phyloP scores from a whole-genome alignment of 2,329 filamentous ascomycete genomes.

The Colletotrichum scovillei region DNA sequence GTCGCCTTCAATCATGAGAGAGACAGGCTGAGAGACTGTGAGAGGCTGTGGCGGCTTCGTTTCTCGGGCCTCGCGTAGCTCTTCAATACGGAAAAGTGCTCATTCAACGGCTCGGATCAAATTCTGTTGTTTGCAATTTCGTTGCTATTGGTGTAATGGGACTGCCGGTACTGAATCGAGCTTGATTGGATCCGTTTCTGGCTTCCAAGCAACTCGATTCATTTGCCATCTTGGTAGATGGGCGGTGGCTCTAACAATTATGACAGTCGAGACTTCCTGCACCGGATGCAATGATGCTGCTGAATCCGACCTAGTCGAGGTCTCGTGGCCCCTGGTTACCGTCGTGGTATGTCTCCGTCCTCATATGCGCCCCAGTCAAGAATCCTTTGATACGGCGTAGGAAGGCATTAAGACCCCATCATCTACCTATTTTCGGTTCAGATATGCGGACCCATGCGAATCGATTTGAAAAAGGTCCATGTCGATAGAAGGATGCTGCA shows the following conservation, averaged over 20 bases:
- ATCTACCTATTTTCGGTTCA: conserved; percentile 15
- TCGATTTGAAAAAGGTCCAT: not conserved
- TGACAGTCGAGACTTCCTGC: not conserved
- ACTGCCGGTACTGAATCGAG: not conserved
- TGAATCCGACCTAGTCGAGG: not conserved
- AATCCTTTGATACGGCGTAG: not conserved
- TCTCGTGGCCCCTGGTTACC: not conserved
- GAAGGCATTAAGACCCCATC: not conserved
- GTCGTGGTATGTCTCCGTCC: not conserved
- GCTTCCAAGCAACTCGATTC: not conserved
- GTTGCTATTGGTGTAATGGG: not conserved
- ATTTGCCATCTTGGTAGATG: not conserved
- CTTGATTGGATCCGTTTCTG: not conserved
- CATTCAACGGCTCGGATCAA: not conserved
- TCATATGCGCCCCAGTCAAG: not conserved
- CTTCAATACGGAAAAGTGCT: conserved; percentile 1
- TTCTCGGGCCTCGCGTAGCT: not conserved
- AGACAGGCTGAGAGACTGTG: not conserved
- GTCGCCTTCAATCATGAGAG: not conserved
- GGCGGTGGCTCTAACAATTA: conserved; percentile 29
- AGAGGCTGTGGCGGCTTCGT: not conserved
- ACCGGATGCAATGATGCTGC: not conserved
- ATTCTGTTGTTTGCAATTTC: not conserved
- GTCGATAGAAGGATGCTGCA: not conserved
- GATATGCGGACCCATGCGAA: not conserved